phyloP scores from a whole-genome alignment of 441 rosid genomes.

The Populus trichocarpa region DNA sequence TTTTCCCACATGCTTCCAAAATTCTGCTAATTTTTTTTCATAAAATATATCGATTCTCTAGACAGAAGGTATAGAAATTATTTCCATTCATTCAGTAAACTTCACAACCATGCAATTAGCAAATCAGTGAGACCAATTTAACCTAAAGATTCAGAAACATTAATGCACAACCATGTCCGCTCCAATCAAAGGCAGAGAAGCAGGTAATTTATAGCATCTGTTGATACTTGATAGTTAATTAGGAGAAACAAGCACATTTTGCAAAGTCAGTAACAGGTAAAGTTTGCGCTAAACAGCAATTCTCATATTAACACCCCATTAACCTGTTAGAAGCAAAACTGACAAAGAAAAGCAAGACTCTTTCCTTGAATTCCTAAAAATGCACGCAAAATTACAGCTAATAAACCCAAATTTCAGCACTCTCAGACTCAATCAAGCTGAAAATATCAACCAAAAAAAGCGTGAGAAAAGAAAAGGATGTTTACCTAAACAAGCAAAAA shows the following conservation, averaged over 20 bases:
- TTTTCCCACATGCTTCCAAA: background rate
- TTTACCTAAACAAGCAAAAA: conserved; percentile 52
- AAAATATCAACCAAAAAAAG: conserved; percentile 1
- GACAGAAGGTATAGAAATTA: background rate
- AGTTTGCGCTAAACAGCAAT: background rate
- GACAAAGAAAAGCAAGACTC: background rate
- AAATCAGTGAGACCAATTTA: background rate
- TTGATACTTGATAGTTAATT: background rate
- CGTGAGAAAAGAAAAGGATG: background rate
- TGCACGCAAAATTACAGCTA: background rate
- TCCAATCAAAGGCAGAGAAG: background rate
- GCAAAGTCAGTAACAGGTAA: background rate
- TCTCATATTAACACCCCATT: background rate
- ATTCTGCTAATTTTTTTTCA: background rate
- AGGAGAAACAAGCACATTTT: background rate
- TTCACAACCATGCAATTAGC: background rate
- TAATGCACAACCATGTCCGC: background rate
- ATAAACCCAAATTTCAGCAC: background rate
- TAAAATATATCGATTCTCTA: background rate
- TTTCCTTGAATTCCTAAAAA: background rate
- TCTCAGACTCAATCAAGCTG: background rate
- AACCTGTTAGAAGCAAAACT: background rate
- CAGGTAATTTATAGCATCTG: background rate
- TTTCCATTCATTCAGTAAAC: too few species aligned
- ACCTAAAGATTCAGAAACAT: background rate